Evolutionary conservation across 768 basidiomycete genomes (phyloP).

Genomic region (Basidioascus undulatus): DNA sequence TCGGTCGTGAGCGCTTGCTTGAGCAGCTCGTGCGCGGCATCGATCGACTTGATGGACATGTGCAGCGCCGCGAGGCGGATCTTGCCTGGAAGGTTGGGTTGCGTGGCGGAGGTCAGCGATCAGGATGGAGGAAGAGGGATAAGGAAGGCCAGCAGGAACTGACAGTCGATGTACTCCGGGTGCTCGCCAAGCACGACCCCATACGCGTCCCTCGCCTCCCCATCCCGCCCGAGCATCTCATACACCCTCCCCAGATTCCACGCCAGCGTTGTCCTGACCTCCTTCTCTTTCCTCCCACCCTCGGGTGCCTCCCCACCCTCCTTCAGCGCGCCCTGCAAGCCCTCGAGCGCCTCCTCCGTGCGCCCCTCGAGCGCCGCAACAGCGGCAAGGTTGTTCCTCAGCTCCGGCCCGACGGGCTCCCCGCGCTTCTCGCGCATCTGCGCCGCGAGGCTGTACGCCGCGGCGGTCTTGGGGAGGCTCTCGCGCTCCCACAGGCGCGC

Average conservation of each 20-base stretch:
- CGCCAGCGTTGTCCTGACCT: conserved; percentile 26
- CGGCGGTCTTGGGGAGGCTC: conserved; percentile 42
- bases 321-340: conserved; percentile 15
- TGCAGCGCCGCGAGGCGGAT: conserved; percentile 70
- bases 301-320: conserved; percentile 9
- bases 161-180: conserved; percentile 90
- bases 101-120: background rate
- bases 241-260: conserved; percentile 84
- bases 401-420: conserved; percentile 31
- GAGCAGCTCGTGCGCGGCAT: conserved; percentile 64
- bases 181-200: conserved; percentile 66
- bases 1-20: conserved; percentile 72
- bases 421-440: conserved; percentile 30
- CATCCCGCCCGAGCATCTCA: conserved; percentile 54
- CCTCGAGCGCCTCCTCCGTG: conserved; percentile 14
- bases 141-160: too few species aligned
- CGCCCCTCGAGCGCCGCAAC: conserved; percentile 41
- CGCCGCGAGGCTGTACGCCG: conserved; percentile 48
- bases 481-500: conserved; percentile 73
- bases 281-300: conserved; percentile 11
- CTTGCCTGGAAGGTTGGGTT: conserved; percentile 37
- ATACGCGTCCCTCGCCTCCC: conserved; percentile 60
- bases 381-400: conserved; percentile 60
- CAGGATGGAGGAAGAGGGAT: too few species aligned
- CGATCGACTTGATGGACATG: conserved; percentile 37